Evolutionary conservation across 257 asterid species (phyloP), one percentile per base, ranked within the genome.

Genomic region (Paraleonurus japonicus): DNA sequence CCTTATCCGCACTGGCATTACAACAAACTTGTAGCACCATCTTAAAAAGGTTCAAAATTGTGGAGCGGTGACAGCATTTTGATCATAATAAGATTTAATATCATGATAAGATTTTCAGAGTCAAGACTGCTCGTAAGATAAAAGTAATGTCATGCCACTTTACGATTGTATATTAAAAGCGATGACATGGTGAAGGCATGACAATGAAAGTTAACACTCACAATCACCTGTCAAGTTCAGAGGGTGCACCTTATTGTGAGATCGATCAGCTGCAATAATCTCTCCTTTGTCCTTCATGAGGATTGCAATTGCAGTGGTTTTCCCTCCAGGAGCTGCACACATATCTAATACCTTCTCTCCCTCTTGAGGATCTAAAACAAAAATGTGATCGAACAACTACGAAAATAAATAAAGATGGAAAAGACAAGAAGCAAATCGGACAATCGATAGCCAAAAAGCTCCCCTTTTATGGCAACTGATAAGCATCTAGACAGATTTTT

Each of bases 261-360:
- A 94, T 82, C 99, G 83, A 80, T 94, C 99, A 64, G 76, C 87
- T 64, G 98, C 98, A 84, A 94, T 71, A 76, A 94, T 73, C 76
- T 89, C 92, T 73, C 99, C 99, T 77, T 79, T 84, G 86, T 89
- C 99, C 87, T 85, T 88, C 99, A 94, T 94, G 70, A 91, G 96
- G 63, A 86, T 88, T 17, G 98, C 99, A 79, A 94, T 88, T 2
- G 95, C 99, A 53, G 99, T 94, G 32, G 99, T 94, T 82, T 94
- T 94, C 61, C 98, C 98, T 71, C 98, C 98, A 30, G 99, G 99
- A 75, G 99, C 99, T 61, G 99, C 99, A 78, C 99, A 94, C 99
- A 94, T 86, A 80, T 94, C 99, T 62, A 94, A 75, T 85, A 94
- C 80, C 83, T 81, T 88, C 79, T 94, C 98, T 74, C 98, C 98